A percentile compares a stretch with the other conserved stretches of the same genome.
These are phyloP conservation scores for Gnomoniopsis sp. DNA, from an alignment of 2,329 filamentous ascomycete species.

Conservation along the genomic window DNA sequence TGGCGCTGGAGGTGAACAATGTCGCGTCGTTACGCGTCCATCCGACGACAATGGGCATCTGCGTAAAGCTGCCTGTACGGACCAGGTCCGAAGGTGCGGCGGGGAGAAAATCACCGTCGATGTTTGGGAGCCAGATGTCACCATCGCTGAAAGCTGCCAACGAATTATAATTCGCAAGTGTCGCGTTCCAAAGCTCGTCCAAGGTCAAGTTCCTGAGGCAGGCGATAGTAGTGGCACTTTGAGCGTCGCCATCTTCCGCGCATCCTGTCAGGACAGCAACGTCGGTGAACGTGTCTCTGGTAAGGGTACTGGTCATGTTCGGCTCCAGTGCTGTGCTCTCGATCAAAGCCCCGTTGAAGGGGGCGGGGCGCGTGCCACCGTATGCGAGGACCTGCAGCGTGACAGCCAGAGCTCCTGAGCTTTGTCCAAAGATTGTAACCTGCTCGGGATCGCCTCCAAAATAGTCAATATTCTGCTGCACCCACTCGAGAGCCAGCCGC, in stretches of 20 bases:
- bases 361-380: neutral
- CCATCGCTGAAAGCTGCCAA: neutral
- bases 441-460: slow-evolving; percentile 37
- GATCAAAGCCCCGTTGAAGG: neutral
- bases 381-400: neutral
- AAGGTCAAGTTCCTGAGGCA: neutral
- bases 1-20: neutral
- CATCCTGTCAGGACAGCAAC: neutral
- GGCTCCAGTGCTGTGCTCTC: neutral
- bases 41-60: neutral
- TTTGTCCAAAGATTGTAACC: slow-evolving; percentile 41
- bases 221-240: neutral
- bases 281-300: neutral
- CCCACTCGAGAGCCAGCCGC: slow-evolving; percentile 35
- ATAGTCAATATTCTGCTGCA: slow-evolving; percentile 35
- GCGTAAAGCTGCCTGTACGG: neutral
- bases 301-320: neutral
- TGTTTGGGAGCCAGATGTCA: neutral
- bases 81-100: neutral
- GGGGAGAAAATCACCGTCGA: neutral
- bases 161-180: neutral
- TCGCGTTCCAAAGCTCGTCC: neutral
- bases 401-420: neutral
- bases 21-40: slow-evolving; percentile 1
- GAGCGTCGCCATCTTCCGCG: neutral